Conservation (phyloP, 1,139 yeast genomes). For the Tardiomyces digboiensis region DNA sequence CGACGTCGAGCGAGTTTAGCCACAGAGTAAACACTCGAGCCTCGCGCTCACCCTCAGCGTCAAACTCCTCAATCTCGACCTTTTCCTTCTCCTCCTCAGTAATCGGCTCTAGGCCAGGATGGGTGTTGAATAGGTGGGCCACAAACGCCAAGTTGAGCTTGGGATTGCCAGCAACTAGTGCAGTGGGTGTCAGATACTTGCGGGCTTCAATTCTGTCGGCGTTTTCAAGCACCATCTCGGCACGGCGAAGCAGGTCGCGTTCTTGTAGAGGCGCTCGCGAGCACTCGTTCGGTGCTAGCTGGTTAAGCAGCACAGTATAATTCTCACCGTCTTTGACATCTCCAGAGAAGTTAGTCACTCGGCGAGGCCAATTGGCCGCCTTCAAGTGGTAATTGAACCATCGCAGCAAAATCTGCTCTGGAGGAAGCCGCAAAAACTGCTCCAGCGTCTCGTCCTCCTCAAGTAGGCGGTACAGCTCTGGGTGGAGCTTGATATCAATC, state of each 20-base stretch:
- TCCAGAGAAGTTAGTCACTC: slow-evolving; percentile 74
- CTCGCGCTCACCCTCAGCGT: slow-evolving; percentile 99
- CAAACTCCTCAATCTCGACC: slow-evolving; percentile 80
- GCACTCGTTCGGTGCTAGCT: slow-evolving; percentile 78
- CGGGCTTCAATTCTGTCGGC: slow-evolving; percentile 92
- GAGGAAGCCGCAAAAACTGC: slow-evolving; percentile 92
- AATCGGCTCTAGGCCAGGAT: slow-evolving; percentile 94
- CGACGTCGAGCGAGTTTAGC: slow-evolving; percentile 94
- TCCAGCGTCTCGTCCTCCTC: slow-evolving; percentile 97
- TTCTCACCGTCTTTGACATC: slow-evolving; percentile 95
- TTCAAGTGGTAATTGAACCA: slow-evolving; percentile 97
- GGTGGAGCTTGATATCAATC: slow-evolving; percentile 93
- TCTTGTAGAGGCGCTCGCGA: slow-evolving; percentile 75
- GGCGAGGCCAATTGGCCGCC: slow-evolving; percentile 85
- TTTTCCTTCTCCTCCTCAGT: slow-evolving; percentile 88
- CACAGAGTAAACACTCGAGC: slow-evolving; percentile 97
- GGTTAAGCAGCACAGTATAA: slow-evolving; percentile 82
- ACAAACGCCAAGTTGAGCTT: slow-evolving; percentile 94
- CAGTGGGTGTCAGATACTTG: slow-evolving; percentile 87
- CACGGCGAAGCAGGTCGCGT: slow-evolving; percentile 61
- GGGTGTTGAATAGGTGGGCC: slow-evolving; percentile 91
- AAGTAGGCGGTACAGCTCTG: slow-evolving; percentile 87
- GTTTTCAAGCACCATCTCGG: slow-evolving; percentile 73
- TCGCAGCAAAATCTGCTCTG: slow-evolving; percentile 92
- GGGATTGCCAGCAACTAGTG: slow-evolving; percentile 94